Conservation (phyloP, 2,329 filamentous ascomycete species). For the Colletotrichum sp. region DNA sequence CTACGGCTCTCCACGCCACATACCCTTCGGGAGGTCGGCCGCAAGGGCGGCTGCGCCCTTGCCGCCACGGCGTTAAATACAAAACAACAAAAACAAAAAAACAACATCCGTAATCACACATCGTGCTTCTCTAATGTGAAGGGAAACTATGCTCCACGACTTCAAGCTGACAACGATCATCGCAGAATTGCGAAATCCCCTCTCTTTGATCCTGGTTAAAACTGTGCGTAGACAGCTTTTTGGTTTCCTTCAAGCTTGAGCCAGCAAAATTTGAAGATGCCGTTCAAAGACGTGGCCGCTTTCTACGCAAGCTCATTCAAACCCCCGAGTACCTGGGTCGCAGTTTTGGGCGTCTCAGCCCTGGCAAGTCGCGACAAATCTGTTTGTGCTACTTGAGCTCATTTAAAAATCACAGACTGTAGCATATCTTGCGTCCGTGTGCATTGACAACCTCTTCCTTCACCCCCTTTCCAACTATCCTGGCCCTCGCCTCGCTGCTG, state of each 20-base stretch:
- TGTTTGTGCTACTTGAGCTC: not conserved
- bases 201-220: not conserved
- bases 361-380: not conserved
- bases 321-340: not conserved
- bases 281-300: not conserved
- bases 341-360: not conserved
- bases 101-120: not conserved
- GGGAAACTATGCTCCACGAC: not conserved
- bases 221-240: not conserved
- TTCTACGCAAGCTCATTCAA: not conserved
- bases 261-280: not conserved
- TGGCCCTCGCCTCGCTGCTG: constrained; percentile 24
- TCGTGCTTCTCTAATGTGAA: not conserved
- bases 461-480: constrained; percentile 34
- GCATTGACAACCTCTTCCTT: constrained; percentile 32
- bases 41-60: too few relatives aligned
- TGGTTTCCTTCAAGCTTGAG: not conserved
- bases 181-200: too few relatives aligned
- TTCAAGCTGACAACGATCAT: not conserved
- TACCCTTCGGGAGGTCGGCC: too few relatives aligned
- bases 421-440: not conserved
- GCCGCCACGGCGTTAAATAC: too few relatives aligned
- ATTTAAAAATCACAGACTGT: not conserved
- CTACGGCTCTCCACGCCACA: too few relatives aligned
- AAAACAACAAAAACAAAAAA: too few relatives aligned